Base-by-base conservation (phyloP, 257 asterid genomes). In the Coffea eugenioides region DNA sequence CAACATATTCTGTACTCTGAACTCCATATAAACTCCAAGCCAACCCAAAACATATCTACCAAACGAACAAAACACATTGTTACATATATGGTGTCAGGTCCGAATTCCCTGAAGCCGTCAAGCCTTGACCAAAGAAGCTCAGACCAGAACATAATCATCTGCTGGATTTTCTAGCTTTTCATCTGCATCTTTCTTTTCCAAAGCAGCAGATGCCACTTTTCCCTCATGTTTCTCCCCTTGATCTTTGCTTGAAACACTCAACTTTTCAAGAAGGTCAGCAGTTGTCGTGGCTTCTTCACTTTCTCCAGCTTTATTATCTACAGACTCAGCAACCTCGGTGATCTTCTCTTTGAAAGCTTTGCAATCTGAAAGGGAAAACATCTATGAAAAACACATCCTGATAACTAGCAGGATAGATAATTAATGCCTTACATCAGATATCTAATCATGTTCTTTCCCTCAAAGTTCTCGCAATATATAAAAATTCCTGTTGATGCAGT, bases 301-400 rank as follows among this genome's bases (percentile, higher is more conserved):
- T 14, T 87, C 94, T 73, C 67, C 89, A 56, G 83, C 74, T 36
- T 75, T 87, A 65, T 79, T 77, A 27, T 83, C 77, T 79, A 84
- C 89, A 71, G 97, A 89, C 81, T 93, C 94, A 14, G 94, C 87
- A 80, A 95, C 84, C 76, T 92, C 93, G 84, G 87, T 92, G 62
- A 92, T 86, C 87, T 82, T 89, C 41, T 93, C 95, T 84, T 91
- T 91, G 84, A 93, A 94, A 36, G 90, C 25, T 76, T 88, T 90
- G 97, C 97, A 93, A 83, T 93, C 98, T 94, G 89, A 77, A 59
- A 15, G 71, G 71, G 73, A 6, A 77, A 15, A 79, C 59, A 61
- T 25, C 48, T 36, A 25, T 36, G 16, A 68, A 25, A 21, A 54
- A 12, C 1, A 21, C 7, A 67, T 52, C 6, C 56, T 20, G 23